Conservation (phyloP, 768 basidiomycete genomes). For the Podaxis pistillaris region DNA sequence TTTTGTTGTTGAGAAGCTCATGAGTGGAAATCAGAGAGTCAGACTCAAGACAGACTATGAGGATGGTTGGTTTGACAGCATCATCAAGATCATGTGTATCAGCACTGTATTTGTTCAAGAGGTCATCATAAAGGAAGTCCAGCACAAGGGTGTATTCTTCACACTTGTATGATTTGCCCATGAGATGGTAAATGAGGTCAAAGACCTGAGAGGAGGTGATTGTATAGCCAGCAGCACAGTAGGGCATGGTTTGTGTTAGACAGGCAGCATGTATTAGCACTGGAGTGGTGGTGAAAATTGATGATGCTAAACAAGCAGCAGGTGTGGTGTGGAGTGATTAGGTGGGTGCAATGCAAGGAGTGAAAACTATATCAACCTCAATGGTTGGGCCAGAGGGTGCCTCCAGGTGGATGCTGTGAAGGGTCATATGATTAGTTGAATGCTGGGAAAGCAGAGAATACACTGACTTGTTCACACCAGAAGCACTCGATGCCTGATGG, state of each 20-base stretch:
- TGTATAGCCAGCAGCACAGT: slow-evolving; percentile 11
- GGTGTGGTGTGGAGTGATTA: background rate
- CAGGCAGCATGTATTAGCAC: background rate
- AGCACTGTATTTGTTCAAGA: slow-evolving; percentile 5
- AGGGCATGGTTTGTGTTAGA: slow-evolving; percentile 4
- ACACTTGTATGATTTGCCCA: slow-evolving; percentile 4
- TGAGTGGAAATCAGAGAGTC: background rate
- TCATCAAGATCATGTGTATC: slow-evolving; percentile 12
- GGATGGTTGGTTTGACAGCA: slow-evolving; percentile 3
- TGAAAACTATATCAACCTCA: background rate
- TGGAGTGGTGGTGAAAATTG: background rate
- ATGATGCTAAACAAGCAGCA: background rate
- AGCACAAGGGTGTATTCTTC: background rate
- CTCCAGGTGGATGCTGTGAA: background rate
- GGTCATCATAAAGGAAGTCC: slow-evolving; percentile 6
- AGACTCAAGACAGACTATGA: slow-evolving; percentile 9
- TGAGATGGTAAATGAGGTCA: slow-evolving; percentile 13
- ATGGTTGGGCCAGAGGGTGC: background rate
- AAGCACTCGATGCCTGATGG: background rate
- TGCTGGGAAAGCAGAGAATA: background rate
- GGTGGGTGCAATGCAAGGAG: background rate
- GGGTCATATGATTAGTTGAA: background rate
- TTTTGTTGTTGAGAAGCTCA: background rate
- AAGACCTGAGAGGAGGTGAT: slow-evolving; percentile 12
- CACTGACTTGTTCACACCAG: no score